Evolutionary conservation across 2,329 filamentous ascomycete species (phyloP).

Genomic region (Endoconidiophora laricicola): DNA sequence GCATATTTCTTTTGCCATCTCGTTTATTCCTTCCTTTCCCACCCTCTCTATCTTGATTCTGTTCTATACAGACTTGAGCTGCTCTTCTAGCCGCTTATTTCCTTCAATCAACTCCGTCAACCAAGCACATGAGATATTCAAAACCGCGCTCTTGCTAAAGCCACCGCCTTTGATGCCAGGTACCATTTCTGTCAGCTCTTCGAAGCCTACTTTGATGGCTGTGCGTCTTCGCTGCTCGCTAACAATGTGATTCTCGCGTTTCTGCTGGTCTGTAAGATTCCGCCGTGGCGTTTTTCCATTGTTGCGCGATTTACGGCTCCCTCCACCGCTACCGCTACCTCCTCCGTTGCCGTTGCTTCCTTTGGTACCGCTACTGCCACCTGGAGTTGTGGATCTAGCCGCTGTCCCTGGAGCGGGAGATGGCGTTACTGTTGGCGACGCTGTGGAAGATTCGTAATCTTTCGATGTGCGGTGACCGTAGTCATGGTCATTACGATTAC

Average conservation of each 20-base stretch:
- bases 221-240: constrained; percentile 78
- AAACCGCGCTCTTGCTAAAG: constrained; percentile 68
- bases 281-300: constrained; percentile 36
- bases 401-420: background rate
- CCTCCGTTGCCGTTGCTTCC: no score
- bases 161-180: constrained; percentile 58
- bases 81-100: constrained; percentile 40
- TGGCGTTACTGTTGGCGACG: background rate
- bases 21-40: background rate
- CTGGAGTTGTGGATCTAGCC: background rate
- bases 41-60: background rate
- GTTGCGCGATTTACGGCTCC: constrained; percentile 8
- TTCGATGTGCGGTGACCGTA: background rate
- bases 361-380: no score
- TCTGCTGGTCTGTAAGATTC: constrained; percentile 68
- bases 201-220: constrained; percentile 66
- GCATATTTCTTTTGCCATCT: background rate
- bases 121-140: constrained; percentile 61
- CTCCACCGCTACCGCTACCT: no score
- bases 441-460: background rate
- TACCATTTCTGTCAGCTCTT: constrained; percentile 60
- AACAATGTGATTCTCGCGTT: constrained; percentile 70
- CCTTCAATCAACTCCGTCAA: constrained; percentile 55
- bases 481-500: no score
- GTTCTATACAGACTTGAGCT: background rate